Base-by-base conservation (phyloP, 495 filamentous ascomycete species). In the Pseudoneurospora amorphoporcata region DNA sequence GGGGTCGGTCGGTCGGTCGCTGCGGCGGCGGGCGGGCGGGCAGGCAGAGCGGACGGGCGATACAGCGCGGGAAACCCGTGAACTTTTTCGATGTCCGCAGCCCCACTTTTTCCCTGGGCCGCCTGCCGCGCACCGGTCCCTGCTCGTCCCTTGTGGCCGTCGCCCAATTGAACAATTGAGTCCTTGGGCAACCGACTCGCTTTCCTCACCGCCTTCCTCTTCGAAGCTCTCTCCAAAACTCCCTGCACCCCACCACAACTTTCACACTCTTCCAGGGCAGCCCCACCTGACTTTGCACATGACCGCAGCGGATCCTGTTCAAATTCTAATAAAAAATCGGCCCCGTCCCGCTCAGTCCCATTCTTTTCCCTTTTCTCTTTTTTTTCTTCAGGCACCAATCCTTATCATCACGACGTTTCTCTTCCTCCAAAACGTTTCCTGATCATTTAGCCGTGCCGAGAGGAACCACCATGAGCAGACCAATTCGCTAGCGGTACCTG, bases 401-500 rank as follows among this genome's bases (percentile, higher is more conserved):
- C 84, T 86, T 86, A 86, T 86, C 84, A 82, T 83, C 84, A 85
- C 79, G 78, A 81, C 81, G 75, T 76, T 71, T 77, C 77, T 79
- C 65, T 71, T 47, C 75, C 74, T 73, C 82, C 77, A 81, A 74
- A 81, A 81, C 77, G 23, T 61, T 82, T 82, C 79, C 78, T 85
- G 84, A 83, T 77, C 84, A 86, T 86, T 86, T 82, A 82, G 76
- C 73, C 70, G 81, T 84, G 84, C 84, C 84, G 75, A 86, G 83
- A 86, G 47, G 45, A 76, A 79, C 72, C 43, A 35, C 40, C 69
- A 74, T 43, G 61, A 76, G 82, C 83, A 81, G 83, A 80, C 78
- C 82, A 79, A 84, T 86, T 86, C 84, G 84, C 84, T 86, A 86
- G 82, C 84, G 80, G 83, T 78, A 78, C 83, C 83, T 85, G 81